Percentiles rank a stretch among this genome's conserved stretches.
phyloP scores from a whole-genome alignment of 192 early-diverging fungal genomes.

The Kappamyces sp. region DNA sequence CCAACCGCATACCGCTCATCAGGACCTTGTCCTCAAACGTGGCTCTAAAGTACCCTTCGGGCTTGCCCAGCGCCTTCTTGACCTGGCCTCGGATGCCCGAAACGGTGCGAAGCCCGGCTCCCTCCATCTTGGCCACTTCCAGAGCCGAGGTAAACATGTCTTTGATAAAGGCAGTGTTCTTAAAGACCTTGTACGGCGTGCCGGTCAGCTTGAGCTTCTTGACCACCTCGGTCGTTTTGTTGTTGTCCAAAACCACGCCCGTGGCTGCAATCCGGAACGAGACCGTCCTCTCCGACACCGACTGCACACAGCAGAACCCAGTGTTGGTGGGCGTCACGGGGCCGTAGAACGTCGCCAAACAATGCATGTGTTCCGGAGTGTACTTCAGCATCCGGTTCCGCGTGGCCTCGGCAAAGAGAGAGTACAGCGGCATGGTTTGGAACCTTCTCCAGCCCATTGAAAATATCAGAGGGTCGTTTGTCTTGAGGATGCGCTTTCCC shows the following conservation, averaged over 20 bases:
- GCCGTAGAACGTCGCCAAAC: conserved; percentile 89
- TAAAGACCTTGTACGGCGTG: conserved; percentile 87
- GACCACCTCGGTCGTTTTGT: conserved; percentile 88
- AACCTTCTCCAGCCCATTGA: conserved; percentile 98
- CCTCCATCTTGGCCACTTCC: conserved; percentile 98
- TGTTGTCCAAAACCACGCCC: conserved; percentile 89
- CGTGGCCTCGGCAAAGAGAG: conserved; percentile 70
- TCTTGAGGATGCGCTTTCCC: conserved; percentile 93
- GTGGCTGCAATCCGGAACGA: conserved; percentile 94
- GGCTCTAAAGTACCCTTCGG: conserved; percentile 88
- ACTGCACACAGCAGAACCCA: conserved; percentile 91
- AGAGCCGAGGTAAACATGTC: conserved; percentile 96
- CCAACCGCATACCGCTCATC: conserved; percentile 63
- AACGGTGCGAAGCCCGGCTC: conserved; percentile 91
- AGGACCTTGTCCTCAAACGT: conserved; percentile 97
- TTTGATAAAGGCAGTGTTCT: conserved; percentile 95
- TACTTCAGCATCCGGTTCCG: conserved; percentile 98
- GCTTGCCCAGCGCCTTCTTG: conserved; percentile 79
- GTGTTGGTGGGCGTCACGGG: conserved; percentile 95
- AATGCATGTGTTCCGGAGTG: conserved; percentile 99
- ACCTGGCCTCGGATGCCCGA: conserved; percentile 96
- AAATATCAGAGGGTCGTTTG: conserved; percentile 94
- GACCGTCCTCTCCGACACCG: conserved; percentile 54
- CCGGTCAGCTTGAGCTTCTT: conserved; percentile 99
- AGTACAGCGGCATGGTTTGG: conserved; percentile 94